A percentile compares a stretch with the other conserved stretches of the same genome.
Conservation (phyloP, 2,329 filamentous ascomycete species). For the Macrophomina pseudophaseolina region DNA sequence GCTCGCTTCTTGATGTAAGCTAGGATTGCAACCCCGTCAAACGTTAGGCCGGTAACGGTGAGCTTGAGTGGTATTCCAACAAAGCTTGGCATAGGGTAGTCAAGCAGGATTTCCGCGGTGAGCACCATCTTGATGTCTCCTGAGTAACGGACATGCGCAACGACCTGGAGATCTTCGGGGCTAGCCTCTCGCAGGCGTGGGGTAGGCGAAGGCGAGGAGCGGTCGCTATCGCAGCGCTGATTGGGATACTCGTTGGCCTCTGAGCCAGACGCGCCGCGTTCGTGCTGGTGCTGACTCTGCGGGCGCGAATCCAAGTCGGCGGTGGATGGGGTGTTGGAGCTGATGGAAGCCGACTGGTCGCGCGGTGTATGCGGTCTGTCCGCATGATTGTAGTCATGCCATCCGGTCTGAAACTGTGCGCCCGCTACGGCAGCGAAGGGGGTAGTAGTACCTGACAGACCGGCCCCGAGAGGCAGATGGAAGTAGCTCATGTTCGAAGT, state of each 20-base stretch:
- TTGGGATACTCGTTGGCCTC: slow-evolving; percentile 29
- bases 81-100: slow-evolving; percentile 98
- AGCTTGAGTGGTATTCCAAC: slow-evolving; percentile 93
- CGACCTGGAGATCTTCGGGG: slow-evolving; percentile 87
- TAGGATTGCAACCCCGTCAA: slow-evolving; percentile 91
- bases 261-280: slow-evolving; percentile 25
- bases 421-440: slow-evolving; percentile 80
- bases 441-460: slow-evolving; percentile 76
- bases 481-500: slow-evolving; percentile 83
- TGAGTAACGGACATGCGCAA: slow-evolving; percentile 87
- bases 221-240: slow-evolving; percentile 6
- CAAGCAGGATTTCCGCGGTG: slow-evolving; percentile 92
- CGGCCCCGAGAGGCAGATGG: slow-evolving; percentile 74
- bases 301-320: slow-evolving; percentile 51
- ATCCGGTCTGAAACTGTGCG: slow-evolving; percentile 64
- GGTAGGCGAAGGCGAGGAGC: slow-evolving; percentile 47
- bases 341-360: slow-evolving; percentile 46
- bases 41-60: slow-evolving; percentile 92
- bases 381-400: slow-evolving; percentile 45
- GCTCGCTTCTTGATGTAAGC: slow-evolving; percentile 88
- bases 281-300: slow-evolving; percentile 49
- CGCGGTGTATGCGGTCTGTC: slow-evolving; percentile 43
- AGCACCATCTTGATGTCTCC: slow-evolving; percentile 87
- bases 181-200: slow-evolving; percentile 71
- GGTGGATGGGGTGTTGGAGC: slow-evolving; percentile 54